These are phyloP conservation scores for Malania oleifera DNA, from an alignment of 164 flowering plant genomes.

Conservation along the genomic window DNA sequence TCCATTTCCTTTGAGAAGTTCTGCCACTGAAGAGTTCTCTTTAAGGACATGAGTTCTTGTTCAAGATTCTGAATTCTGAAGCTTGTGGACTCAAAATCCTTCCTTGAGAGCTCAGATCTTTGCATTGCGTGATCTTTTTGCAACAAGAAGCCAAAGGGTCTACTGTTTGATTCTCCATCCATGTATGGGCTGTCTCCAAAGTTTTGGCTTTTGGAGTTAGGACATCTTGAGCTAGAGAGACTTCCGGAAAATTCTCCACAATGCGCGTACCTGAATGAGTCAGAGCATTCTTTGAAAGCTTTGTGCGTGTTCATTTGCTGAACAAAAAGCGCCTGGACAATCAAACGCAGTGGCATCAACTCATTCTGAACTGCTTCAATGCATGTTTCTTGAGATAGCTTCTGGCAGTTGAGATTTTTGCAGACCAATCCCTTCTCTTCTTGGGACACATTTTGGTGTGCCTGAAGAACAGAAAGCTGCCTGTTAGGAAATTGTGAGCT, in stretches of 20 bases:
- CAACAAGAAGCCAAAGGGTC: slow-evolving; percentile 48
- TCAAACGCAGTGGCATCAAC: slow-evolving; percentile 82
- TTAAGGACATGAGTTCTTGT: slow-evolving; percentile 64
- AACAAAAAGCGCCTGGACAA: slow-evolving; percentile 83
- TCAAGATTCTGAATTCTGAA: slow-evolving; percentile 88
- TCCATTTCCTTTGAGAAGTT: slow-evolving; percentile 31
- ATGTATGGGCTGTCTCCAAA: slow-evolving; percentile 44
- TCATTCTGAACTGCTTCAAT: slow-evolving; percentile 90
- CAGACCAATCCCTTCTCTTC: slow-evolving; percentile 69
- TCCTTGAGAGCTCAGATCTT: slow-evolving; percentile 33
- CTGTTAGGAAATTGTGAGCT: not conserved
- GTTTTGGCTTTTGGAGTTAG: slow-evolving; percentile 43
- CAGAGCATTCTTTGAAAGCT: slow-evolving; percentile 84
- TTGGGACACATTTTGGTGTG: slow-evolving; percentile 55
- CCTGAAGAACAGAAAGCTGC: slow-evolving; percentile 30
- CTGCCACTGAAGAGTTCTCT: slow-evolving; percentile 51
- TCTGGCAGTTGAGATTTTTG: slow-evolving; percentile 82
- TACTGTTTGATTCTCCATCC: slow-evolving; percentile 31
- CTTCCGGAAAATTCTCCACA: slow-evolving; percentile 56
- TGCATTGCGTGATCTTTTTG: slow-evolving; percentile 38
- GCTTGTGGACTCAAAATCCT: slow-evolving; percentile 82
- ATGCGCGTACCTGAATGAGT: slow-evolving; percentile 60
- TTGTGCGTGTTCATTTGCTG: slow-evolving; percentile 83
- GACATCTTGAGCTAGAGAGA: slow-evolving; percentile 49
- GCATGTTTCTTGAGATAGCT: slow-evolving; percentile 74